A percentile compares a stretch with the other conserved stretches of the same genome.
Conservation (phyloP, 768 basidiomycete genomes). For the Dioszegia crocea region DNA sequence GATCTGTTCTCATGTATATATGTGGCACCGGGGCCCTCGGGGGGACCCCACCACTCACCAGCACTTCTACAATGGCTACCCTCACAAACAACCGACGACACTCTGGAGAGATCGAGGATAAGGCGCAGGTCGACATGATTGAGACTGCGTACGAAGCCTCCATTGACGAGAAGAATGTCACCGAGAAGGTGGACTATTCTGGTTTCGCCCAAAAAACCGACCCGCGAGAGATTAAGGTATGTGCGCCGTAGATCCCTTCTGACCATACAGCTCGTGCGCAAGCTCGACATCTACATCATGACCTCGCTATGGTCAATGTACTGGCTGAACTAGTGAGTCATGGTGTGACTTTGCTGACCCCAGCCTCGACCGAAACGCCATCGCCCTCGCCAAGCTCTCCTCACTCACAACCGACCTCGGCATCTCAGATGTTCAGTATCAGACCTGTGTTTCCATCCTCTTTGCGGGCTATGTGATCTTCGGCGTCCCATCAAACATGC, state of each 20-base stretch:
- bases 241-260: not conserved
- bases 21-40: not conserved
- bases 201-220: slow-evolving; percentile 19
- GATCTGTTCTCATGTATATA: not conserved
- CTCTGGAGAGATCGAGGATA: slow-evolving; percentile 5
- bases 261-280: slow-evolving; percentile 7
- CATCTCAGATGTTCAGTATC: slow-evolving; percentile 35
- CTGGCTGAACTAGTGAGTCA: slow-evolving; percentile 5
- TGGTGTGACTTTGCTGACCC: not conserved
- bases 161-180: slow-evolving; percentile 7
- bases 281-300: slow-evolving; percentile 16
- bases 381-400: slow-evolving; percentile 31
- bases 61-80: not conserved
- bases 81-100: not conserved
- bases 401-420: slow-evolving; percentile 41
- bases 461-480: slow-evolving; percentile 35
- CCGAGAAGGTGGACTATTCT: slow-evolving; percentile 13
- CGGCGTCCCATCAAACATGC: slow-evolving; percentile 41
- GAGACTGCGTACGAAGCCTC: slow-evolving; percentile 6
- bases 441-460: slow-evolving; percentile 39
- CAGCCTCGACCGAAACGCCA: slow-evolving; percentile 29
- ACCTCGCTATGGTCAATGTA: slow-evolving; percentile 7
- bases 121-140: slow-evolving; percentile 6
- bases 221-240: slow-evolving; percentile 12
- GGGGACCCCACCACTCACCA: not conserved